Conservation (phyloP, 176 grass and related monocot genomes). For the Rhynchospora pubera region DNA sequence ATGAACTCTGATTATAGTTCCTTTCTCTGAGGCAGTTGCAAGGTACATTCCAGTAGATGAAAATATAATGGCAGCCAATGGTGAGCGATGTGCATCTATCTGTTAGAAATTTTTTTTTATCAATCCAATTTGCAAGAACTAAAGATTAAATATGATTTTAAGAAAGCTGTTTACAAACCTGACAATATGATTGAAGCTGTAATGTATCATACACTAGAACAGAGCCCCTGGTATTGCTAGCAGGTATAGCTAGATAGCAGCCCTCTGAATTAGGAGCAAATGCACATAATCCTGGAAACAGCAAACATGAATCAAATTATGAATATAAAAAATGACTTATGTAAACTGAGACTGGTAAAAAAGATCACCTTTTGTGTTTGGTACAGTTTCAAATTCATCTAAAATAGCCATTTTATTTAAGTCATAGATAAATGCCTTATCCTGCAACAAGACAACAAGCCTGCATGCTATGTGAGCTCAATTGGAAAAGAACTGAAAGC, state of each 20-base stretch:
- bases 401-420: constrained; percentile 64
- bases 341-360: background rate
- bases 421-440: constrained; percentile 81
- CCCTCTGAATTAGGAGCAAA: constrained; percentile 83
- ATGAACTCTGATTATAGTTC: constrained; percentile 86
- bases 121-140: background rate
- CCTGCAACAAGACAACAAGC: constrained; percentile 91
- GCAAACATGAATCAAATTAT: background rate
- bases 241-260: constrained; percentile 78
- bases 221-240: constrained; percentile 81
- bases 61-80: constrained; percentile 70
- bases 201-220: constrained; percentile 86
- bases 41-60: constrained; percentile 76
- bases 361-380: constrained; percentile 74
- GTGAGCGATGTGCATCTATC: constrained; percentile 89
- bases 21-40: constrained; percentile 88
- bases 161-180: constrained; percentile 39
- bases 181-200: constrained; percentile 85
- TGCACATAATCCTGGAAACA: constrained; percentile 74
- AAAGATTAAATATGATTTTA: background rate
- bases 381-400: constrained; percentile 86
- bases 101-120: constrained; percentile 29
- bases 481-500: constrained; percentile 11
- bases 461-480: constrained; percentile 56
- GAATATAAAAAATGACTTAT: background rate